Evolutionary conservation across 805 yeast species (phyloP), one percentile per base, ranked within the genome.

Genomic region (Candida cerambycidarum): DNA sequence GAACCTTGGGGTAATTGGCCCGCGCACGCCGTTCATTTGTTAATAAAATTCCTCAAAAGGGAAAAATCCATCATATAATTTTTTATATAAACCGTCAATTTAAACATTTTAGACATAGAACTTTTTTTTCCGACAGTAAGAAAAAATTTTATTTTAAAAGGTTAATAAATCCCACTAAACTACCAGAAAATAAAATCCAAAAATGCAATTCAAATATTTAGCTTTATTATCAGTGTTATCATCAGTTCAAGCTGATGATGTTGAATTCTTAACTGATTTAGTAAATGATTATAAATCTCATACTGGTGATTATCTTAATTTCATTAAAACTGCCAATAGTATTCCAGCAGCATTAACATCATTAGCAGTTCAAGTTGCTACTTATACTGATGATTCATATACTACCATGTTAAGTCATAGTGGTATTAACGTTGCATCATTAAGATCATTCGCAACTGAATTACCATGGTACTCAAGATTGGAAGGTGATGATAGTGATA

Each of bases 401-500:
- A 67, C 72, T 16, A 62, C 72, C 6, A 53, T 61, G 44, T 54
- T 65, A 49, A 51, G 55, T 28, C 43, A 60, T 36, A 35, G 56
- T 14, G 48, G 45, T 3, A 33, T 60, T 13, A 44, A 58, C 46
- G 48, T 59, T 37, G 35, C 30, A 18, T 50, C 45, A 32, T 56
- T 67, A 47, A 53, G 46, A 47, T 32, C 46, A 3, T 65, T 54
- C 47, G 73, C 69, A 25, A 59, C 68, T 15, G 51, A 53, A 18
- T 61, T 68, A 51, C 71, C 72, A 15, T 68, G 74, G 74, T 65
- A 57, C 59, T 39, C 50, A n/a, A 21, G 23, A 21, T 21, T 21
- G 23, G n/a, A 19, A 38, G 28, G 15, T 21, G 34, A 13, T 9
- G 18, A 13, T 15, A 43, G 18, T 16, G 23, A 17, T 15, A 17